Percentiles rank a stretch among this genome's conserved stretches.
Evolutionary conservation across 257 asterid species (phyloP).

Genomic region (Cruciata laevipes): DNA sequence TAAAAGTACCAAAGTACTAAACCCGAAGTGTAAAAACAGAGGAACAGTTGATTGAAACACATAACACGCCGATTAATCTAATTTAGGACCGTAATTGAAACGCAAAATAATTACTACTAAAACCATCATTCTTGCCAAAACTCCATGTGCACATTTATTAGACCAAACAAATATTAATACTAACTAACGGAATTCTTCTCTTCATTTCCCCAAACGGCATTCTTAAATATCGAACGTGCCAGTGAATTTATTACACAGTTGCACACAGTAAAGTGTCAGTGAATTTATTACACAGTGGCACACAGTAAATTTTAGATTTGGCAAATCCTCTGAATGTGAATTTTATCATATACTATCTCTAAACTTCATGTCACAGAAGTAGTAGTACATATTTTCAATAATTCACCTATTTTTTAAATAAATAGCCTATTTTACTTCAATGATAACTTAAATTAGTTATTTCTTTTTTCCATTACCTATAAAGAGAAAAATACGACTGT

Average conservation of each 20-base stretch:
- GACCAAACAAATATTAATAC: neutral
- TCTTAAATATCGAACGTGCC: neutral
- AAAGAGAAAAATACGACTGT: no score
- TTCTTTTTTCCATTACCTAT: no score
- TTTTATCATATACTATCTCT: no score
- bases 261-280: no score
- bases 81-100: neutral
- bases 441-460: no score
- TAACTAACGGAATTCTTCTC: neutral
- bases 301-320: no score
- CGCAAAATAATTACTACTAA: neutral
- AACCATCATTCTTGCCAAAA: neutral
- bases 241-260: neutral
- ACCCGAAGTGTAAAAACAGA: neutral
- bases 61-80: neutral
- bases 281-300: no score
- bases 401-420: no score
- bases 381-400: no score
- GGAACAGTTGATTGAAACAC: neutral
- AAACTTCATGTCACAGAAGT: no score
- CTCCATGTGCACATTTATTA: neutral
- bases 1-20: conserved; percentile 3
- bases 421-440: no score
- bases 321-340: no score
- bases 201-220: neutral